Evolutionary conservation across 768 basidiomycete genomes (phyloP).

Genomic region (Amyloporia xantha): DNA sequence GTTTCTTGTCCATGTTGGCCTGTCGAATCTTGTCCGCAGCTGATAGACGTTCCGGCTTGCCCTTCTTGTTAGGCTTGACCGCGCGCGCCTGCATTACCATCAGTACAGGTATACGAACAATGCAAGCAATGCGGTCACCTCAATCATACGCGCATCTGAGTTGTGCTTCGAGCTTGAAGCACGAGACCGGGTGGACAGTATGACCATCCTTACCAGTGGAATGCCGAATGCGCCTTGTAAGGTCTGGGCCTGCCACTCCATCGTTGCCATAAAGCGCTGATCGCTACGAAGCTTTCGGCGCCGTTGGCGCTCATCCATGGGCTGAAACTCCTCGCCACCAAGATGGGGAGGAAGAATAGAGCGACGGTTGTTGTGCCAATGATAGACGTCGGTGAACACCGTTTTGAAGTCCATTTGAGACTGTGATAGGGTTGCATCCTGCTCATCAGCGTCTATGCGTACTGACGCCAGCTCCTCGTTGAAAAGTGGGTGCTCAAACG

Average conservation of each 20-base stretch:
- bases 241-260: constrained; percentile 56
- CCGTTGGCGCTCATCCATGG: constrained; percentile 30
- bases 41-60: constrained; percentile 28
- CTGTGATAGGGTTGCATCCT: constrained; percentile 7
- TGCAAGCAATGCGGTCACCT: neutral
- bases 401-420: constrained; percentile 34
- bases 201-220: constrained; percentile 45
- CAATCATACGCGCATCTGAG: too few species aligned
- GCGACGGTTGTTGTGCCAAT: constrained; percentile 52
- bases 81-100: constrained; percentile 1
- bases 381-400: constrained; percentile 43
- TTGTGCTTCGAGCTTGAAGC: neutral
- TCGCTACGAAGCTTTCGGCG: constrained; percentile 32
- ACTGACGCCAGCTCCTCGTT: constrained; percentile 34
- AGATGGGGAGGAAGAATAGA: constrained; percentile 47
- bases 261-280: constrained; percentile 51
- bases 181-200: constrained; percentile 32
- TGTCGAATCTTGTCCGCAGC: constrained; percentile 37
- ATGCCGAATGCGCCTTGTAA: constrained; percentile 57
- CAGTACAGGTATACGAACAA: neutral
- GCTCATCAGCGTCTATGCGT: constrained; percentile 20
- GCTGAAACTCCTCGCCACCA: constrained; percentile 36
- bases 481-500: constrained; percentile 35
- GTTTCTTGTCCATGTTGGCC: constrained; percentile 40
- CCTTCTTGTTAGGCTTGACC: constrained; percentile 9